A percentile compares a stretch with the other conserved stretches of the same genome.
Conservation (phyloP, 805 yeast species). For the Yarrowia yakushimensis region DNA sequence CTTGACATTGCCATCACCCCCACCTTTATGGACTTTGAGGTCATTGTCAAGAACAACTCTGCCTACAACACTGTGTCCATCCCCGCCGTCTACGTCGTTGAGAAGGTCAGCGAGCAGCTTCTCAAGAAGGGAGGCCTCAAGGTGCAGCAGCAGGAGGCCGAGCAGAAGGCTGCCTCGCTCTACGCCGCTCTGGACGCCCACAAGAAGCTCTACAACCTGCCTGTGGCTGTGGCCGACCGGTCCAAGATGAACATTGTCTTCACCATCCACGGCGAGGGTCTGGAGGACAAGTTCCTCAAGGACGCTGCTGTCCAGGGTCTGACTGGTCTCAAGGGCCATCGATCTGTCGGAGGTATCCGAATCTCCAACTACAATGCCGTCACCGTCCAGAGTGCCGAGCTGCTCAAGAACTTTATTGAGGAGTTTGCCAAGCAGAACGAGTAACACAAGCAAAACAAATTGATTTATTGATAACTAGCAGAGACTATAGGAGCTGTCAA, state of each 20-base stretch:
- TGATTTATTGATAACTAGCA: neutral
- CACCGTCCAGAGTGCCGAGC: slow-evolving; percentile 53
- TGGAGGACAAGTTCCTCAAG: slow-evolving; percentile 66
- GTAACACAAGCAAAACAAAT: too few species aligned
- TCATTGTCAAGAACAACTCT: slow-evolving; percentile 82
- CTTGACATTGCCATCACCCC: slow-evolving; percentile 78
- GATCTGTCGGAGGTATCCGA: slow-evolving; percentile 96
- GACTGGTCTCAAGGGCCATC: slow-evolving; percentile 87
- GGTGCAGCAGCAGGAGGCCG: slow-evolving; percentile 55
- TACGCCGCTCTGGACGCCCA: slow-evolving; percentile 64
- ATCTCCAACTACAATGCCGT: slow-evolving; percentile 92
- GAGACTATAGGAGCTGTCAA: too few species aligned
- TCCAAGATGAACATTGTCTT: slow-evolving; percentile 94
- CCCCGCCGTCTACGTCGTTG: slow-evolving; percentile 81
- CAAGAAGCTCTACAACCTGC: slow-evolving; percentile 61
- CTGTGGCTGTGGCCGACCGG: slow-evolving; percentile 62
- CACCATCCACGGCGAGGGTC: slow-evolving; percentile 57
- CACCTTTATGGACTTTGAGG: slow-evolving; percentile 81
- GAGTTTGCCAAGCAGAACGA: slow-evolving; percentile 46
- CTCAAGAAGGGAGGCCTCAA: slow-evolving; percentile 68
- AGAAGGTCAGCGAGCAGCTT: slow-evolving; percentile 67
- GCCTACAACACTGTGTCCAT: slow-evolving; percentile 96
- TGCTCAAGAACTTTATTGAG: slow-evolving; percentile 54
- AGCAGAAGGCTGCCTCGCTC: slow-evolving; percentile 57
- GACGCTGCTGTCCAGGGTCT: slow-evolving; percentile 59